Base-by-base conservation (phyloP, 1,284 basidiomycete genomes). In the Coriolopsis trogii region DNA sequence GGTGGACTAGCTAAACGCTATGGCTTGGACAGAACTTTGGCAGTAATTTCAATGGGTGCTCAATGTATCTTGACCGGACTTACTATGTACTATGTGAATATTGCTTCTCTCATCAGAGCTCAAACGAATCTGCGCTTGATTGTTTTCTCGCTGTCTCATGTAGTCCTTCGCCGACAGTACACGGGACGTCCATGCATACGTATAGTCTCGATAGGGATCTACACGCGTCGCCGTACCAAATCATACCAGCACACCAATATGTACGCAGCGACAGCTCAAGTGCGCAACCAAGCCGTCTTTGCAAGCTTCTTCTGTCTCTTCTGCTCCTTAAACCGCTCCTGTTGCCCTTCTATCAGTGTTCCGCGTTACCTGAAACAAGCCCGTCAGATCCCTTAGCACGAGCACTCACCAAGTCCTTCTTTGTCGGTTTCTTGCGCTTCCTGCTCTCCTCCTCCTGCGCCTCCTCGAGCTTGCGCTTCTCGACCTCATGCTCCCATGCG, bases 301-400 rank as follows among this genome's bases (percentile, higher is more conserved):
- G 91, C 85, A 6, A 87, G 80, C 73, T 93, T 93, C 76, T 93
- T 92, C 67, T 79, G 76, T 57, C 74, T 78, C 70, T 93, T 93
- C 75, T 93, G 89, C 66, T 91, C 89, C 67, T 87, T 90, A 72
- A 91, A 95, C 33, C 91, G 83, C 62, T 94, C 91, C 92, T 95
- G 69, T 23, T 46, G 51, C 53, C 46, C 23, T 12, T 46, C 59
- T 23, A 58, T 55, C 23, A 64, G 47, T 41, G 52, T 30, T 28
- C 48, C 29, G 18, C 49, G 57, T 47, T 64, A 43, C 44, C 46
- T 23, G 10, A 36, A 39, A 29, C 41, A 48, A 21, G 37, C 12
- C 9, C 44, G 41, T 21, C 12, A 38, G 38, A 26, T 37, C 41
- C 29, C 39, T 9, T 41, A 40, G 44, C 29, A 24, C 16, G 31